Conservation (phyloP, 495 filamentous ascomycete species). For the Penicillium ucsense region DNA sequence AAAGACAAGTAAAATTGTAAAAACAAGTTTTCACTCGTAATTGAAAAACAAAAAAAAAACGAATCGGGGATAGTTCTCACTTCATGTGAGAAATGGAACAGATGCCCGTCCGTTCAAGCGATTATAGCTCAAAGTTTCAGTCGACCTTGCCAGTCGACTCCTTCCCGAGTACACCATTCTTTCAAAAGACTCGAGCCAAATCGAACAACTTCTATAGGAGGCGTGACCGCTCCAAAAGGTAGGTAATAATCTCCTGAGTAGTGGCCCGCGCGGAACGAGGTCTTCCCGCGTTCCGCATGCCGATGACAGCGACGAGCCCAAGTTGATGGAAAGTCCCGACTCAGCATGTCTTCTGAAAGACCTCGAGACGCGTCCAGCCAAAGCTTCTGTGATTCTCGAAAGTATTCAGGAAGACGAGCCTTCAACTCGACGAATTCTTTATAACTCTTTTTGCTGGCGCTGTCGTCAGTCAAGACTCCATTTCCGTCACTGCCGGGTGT, state of each 20-base stretch:
- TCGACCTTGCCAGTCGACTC: conserved; percentile 31
- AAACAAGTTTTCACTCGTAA: no score
- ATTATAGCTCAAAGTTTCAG: conserved; percentile 16
- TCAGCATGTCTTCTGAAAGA: conserved; percentile 35
- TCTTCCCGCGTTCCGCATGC: conserved; percentile 28
- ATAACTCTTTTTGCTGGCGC: conserved; percentile 25
- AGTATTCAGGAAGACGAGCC: conserved; percentile 29
- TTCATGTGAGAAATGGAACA: no score
- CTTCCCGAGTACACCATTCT: conserved; percentile 38
- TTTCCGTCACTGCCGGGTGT: conserved; percentile 31
- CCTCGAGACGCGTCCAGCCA: conserved; percentile 37
- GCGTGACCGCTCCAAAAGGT: conserved; percentile 30
- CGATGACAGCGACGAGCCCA: conserved; percentile 34
- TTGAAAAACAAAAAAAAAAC: no score
- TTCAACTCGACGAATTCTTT: conserved; percentile 34
- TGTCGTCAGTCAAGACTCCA: conserved; percentile 23
- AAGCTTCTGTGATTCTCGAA: conserved; percentile 31
- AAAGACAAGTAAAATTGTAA: no score
- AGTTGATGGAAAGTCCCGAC: conserved; percentile 34
- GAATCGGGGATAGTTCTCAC: no score
- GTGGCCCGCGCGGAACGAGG: conserved; percentile 24
- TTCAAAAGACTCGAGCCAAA: conserved; percentile 34
- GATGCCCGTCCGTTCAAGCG: not conserved
- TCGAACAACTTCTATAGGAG: conserved; percentile 38
- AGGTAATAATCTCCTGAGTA: conserved; percentile 36